Base-by-base conservation (phyloP, 2,329 filamentous ascomycete genomes). In the Claviceps sp. region DNA sequence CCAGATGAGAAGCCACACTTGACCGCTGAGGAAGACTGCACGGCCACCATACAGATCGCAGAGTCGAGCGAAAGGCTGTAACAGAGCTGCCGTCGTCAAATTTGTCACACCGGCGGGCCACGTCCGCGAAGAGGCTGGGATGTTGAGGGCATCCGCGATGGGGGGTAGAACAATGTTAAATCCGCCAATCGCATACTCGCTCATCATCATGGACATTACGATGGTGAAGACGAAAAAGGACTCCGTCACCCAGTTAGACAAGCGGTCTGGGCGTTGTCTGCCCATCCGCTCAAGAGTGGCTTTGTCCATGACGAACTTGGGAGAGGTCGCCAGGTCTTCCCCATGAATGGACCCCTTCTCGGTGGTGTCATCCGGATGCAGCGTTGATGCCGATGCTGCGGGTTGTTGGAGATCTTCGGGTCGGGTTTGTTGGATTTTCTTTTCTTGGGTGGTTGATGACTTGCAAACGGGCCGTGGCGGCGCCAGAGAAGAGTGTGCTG, bases 161-260 rank as follows among this genome's bases (percentile, higher is more conserved):
- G 78, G 79, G 1, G 87, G 87, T 0, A 90, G 66, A 26, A 91
- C 77, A 57, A 86, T 84, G 54, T 77, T 78, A 64, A 90, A 93
- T 36, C 88, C 88, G 47, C 82, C 85, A 49, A 91, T 77, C 62
- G 84, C 85, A 66, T 84, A 90, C 68, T 90, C 86, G 58, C 77
- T 72, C 59, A 84, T 72, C 55, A 84, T 75, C 68, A 84, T 82
- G 46, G 79, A 82, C 55, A 78, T 74, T 13, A 82, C 67, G 20
- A 85, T 70, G 0, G 78, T 78, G 57, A 79, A 76, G 60, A 81
- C 75, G 60, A 86, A 87, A 22, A 75, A 73, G 4, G 79, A 55
- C 60, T 87, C 84, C n/a, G 75, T 65, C 65, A 72, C 72, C 47
- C 68, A 61, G 2, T 71, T 73, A 9, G 64, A 62, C 61, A 87